phyloP scores from a whole-genome alignment of 352 stramenopile species.

The Elongisporangium prolatum region DNA sequence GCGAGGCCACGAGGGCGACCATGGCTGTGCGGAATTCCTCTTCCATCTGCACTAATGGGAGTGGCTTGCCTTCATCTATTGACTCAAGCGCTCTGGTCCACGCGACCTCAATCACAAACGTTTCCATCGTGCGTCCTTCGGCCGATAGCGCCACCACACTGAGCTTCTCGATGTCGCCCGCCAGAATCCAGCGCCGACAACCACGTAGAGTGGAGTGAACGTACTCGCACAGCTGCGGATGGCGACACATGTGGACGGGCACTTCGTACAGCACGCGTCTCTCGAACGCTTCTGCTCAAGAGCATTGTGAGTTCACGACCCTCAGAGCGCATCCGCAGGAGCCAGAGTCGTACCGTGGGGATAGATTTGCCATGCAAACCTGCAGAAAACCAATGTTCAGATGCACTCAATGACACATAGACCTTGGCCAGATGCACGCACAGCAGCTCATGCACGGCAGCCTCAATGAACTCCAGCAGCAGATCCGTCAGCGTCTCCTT shows the following conservation, averaged over 20 bases:
- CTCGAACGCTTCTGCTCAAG: constrained; percentile 49
- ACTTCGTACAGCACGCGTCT: constrained; percentile 63
- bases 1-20: constrained; percentile 44
- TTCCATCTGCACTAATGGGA: constrained; percentile 48
- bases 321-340: not conserved
- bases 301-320: constrained; percentile 1
- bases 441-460: constrained; percentile 72
- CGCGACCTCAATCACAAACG: constrained; percentile 47
- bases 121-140: constrained; percentile 33
- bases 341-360: constrained; percentile 29
- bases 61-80: constrained; percentile 16
- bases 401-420: constrained; percentile 1
- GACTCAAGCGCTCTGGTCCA: constrained; percentile 21
- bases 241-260: constrained; percentile 72
- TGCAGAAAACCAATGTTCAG: constrained; percentile 15
- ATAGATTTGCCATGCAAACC: constrained; percentile 52
- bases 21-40: constrained; percentile 58
- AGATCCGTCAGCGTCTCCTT: constrained; percentile 42
- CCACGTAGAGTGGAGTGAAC: constrained; percentile 67
- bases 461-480: constrained; percentile 77
- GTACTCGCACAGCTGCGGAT: constrained; percentile 73
- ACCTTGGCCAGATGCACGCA: constrained; percentile 16
- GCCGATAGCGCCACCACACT: constrained; percentile 51
- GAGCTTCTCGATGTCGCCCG: constrained; percentile 64
- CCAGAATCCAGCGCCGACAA: constrained; percentile 54